Percentiles rank a stretch among this genome's conserved stretches.
Evolutionary conservation across 306 rosid species (phyloP).

Genomic region (Quercus alba): DNA sequence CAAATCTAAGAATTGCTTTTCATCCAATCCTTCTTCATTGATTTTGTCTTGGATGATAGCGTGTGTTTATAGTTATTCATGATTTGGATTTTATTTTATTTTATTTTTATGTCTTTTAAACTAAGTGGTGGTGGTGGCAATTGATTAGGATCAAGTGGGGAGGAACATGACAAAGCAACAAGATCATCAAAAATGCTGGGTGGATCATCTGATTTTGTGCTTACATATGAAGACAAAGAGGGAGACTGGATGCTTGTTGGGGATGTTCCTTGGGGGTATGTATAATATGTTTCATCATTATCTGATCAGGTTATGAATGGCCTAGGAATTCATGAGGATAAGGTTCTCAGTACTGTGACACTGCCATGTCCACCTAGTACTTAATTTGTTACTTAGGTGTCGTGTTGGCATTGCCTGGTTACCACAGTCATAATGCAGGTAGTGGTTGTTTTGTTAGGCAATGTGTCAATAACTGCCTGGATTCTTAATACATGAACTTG

Average conservation of each 20-base stretch:
- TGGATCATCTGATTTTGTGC: conserved; percentile 72
- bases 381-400: background rate
- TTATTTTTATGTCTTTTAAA: background rate
- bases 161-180: conserved; percentile 39
- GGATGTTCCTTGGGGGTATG: conserved; percentile 98
- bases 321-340: background rate
- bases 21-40: background rate
- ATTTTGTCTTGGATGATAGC: background rate
- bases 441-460: background rate
- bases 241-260: conserved; percentile 99
- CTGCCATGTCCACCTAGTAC: background rate
- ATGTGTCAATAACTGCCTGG: background rate
- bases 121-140: conserved; percentile 7
- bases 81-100: background rate
- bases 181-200: conserved; percentile 59
- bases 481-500: background rate
- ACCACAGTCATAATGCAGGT: background rate
- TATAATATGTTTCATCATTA: background rate
- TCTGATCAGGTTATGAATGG: background rate
- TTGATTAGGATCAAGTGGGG: conserved; percentile 49
- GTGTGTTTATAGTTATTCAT: conserved; percentile 4
- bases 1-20: background rate
- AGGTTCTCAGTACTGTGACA: background rate
- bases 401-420: background rate
- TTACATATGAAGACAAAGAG: conserved; percentile 92